Conservation (phyloP, 176 grass and related monocot genomes). For the Guadua angustifolia region DNA sequence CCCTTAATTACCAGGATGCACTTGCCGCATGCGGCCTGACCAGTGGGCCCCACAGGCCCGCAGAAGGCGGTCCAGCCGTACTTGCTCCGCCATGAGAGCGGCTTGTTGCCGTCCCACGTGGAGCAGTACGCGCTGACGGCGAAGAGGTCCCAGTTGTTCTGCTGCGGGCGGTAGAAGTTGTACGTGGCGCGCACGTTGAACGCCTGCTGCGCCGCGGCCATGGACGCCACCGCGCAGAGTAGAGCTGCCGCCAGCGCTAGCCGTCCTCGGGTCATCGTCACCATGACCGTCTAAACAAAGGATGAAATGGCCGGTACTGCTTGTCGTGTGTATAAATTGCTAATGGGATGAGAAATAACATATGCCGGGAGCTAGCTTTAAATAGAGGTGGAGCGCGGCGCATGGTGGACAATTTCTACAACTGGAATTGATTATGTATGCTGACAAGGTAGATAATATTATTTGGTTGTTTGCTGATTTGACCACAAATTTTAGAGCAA, state of each 20-base stretch:
- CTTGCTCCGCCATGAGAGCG: slow-evolving; percentile 59
- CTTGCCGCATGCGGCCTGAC: slow-evolving; percentile 49
- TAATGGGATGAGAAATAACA: too few species aligned
- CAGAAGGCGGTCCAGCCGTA: slow-evolving; percentile 95
- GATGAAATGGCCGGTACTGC: too few species aligned
- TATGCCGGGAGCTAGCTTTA: too few species aligned
- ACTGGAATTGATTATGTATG: too few species aligned
- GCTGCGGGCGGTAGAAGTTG: slow-evolving; percentile 41
- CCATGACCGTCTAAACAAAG: neutral
- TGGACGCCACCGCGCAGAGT: slow-evolving; percentile 1
- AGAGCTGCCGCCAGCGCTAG: neutral
- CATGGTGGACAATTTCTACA: too few species aligned
- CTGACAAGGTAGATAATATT: too few species aligned
- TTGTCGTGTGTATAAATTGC: too few species aligned
- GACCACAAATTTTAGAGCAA: too few species aligned
- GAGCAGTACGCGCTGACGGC: slow-evolving; percentile 62
- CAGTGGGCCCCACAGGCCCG: slow-evolving; percentile 37
- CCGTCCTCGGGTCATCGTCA: neutral
- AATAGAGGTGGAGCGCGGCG: too few species aligned
- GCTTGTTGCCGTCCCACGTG: slow-evolving; percentile 76
- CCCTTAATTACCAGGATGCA: too few species aligned
- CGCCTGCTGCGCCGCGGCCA: slow-evolving; percentile 36
- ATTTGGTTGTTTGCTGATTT: too few species aligned
- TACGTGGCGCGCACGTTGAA: slow-evolving; percentile 52
- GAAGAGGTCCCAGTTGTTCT: slow-evolving; percentile 53